phyloP scores from a whole-genome alignment of 495 filamentous ascomycete species.

The Lasiosphaeria ovina region DNA sequence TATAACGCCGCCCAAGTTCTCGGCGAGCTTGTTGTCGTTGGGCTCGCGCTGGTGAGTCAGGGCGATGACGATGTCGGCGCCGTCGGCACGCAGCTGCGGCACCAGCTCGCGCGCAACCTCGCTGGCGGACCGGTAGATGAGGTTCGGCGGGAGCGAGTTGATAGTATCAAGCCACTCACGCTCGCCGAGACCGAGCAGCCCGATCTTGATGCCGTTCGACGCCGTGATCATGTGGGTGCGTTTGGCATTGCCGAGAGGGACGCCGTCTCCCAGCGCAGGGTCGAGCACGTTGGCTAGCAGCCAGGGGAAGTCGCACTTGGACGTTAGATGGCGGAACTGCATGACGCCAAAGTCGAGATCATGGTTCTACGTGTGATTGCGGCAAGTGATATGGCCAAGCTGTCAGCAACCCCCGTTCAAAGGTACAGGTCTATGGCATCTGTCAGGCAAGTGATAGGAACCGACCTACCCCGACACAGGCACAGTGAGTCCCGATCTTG shows the following conservation, averaged over 20 bases:
- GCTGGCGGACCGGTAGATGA: conserved; percentile 76
- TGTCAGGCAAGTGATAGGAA: neutral
- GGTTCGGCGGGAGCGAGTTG: conserved; percentile 74
- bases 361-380: conserved; percentile 61
- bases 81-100: conserved; percentile 66
- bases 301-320: conserved; percentile 83
- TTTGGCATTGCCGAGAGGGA: conserved; percentile 67
- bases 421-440: neutral
- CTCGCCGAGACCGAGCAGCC: conserved; percentile 81
- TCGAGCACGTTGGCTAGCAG: conserved; percentile 82
- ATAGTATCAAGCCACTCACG: conserved; percentile 79
- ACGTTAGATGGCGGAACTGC: conserved; percentile 70
- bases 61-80: conserved; percentile 76
- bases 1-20: conserved; percentile 63
- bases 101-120: conserved; percentile 68
- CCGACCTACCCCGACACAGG: conserved; percentile 70
- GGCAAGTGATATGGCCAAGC: neutral
- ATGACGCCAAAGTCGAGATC: conserved; percentile 90
- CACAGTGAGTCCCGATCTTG: conserved; percentile 67
- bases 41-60: conserved; percentile 85
- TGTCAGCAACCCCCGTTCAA: neutral
- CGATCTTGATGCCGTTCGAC: conserved; percentile 81
- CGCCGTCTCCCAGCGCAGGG: conserved; percentile 66
- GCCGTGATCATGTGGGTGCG: conserved; percentile 69
- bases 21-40: conserved; percentile 78